A percentile compares a stretch with the other conserved stretches of the same genome.
These are phyloP conservation scores for Teratosphaeriaceae sp. DNA, from an alignment of 2,329 filamentous ascomycete species.

Conservation along the genomic window DNA sequence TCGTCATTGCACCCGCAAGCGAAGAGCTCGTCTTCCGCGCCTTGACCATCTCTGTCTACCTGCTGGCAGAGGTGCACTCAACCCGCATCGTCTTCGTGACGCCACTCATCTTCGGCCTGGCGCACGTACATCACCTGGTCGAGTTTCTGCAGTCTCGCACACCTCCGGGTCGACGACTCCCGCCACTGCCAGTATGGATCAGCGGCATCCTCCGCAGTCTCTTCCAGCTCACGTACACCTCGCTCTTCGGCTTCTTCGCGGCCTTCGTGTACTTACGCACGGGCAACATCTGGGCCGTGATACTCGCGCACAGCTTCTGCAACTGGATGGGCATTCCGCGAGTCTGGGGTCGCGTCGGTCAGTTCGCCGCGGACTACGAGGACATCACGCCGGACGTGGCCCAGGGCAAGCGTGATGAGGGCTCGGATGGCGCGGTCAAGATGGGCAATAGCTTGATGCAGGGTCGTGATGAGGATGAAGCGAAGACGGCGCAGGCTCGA, in stretches of 20 bases:
- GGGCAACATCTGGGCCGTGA: constrained; percentile 68
- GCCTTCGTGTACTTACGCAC: constrained; percentile 85
- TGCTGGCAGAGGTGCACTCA: constrained; percentile 56
- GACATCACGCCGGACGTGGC: constrained; percentile 25
- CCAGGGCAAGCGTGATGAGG: constrained; percentile 23
- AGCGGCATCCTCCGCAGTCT: constrained; percentile 58
- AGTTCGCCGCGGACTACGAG: constrained; percentile 37
- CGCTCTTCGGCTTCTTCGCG: constrained; percentile 87
- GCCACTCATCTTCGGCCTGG: constrained; percentile 84
- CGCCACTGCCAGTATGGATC: constrained; percentile 18
- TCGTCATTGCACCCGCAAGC: constrained; percentile 75
- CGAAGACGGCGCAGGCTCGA: constrained; percentile 20
- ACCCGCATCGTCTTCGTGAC: constrained; percentile 67
- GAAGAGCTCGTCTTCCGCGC: constrained; percentile 94
- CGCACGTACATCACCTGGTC: constrained; percentile 93
- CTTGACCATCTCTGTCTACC: constrained; percentile 72
- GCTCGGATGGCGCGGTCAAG: constrained; percentile 7
- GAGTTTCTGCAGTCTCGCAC: constrained; percentile 77
- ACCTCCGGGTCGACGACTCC: constrained; percentile 37
- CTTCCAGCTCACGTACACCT: constrained; percentile 85
- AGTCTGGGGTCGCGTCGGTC: constrained; percentile 68
- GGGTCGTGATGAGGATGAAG: constrained; percentile 19
- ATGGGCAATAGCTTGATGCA: constrained; percentile 14
- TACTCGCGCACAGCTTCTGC: constrained; percentile 79
- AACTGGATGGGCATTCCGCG: constrained; percentile 87